Base-by-base conservation (phyloP, 805 yeast genomes). In the Blastobotrys robertii region DNA sequence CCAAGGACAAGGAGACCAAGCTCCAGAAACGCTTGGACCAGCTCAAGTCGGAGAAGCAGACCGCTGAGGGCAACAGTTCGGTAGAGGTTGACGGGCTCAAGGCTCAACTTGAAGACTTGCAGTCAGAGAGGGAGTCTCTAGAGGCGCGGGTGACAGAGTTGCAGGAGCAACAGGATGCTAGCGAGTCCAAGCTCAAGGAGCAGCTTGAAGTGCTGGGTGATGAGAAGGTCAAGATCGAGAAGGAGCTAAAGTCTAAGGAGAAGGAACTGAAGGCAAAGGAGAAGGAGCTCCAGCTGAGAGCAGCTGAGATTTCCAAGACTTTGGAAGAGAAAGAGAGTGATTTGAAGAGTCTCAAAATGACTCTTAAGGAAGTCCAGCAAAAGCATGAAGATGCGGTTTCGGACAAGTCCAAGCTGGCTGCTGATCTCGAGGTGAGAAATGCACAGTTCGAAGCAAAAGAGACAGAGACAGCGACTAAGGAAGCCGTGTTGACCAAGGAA, bases 251-350 rank as follows among this genome's bases (percentile, higher is more conserved):
- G 28, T 36, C 35, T 10, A 35, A 39, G 16, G 10, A 35, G 3
- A 41, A 41, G 29, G 46, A 39, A 19, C 13, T 14, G 29, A 39
- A 33, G 16, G 38, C 38, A 7, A 15, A 14, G 33, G 16, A 39
- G 19, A 31, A 11, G 41, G 33, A 33, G 34, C 34, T 30, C 8
- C 7, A 11, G 13, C n/a, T 11, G 33, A 11, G 4, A 5, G 13
- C 4, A 12, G 33, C 33, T 30, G 33, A 30, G 13, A 30, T 30
- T 30, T 11, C 33, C 25, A 19, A 19, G 33, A 4, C 33, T 11
- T 8, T 38, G 31, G 39, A 30, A 4, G 10, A 14, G n/a, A 13
- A 22, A 34, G 30, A 42, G 37, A 31, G 34, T 14, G 34, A 31
- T 7, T 31, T 31, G 34, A 31, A 31, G 13, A n/a, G 14, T 4